These are phyloP conservation scores for Rhizomucor miehei DNA, from an alignment of 371 early-diverging fungal species.

Conservation along the genomic window DNA sequence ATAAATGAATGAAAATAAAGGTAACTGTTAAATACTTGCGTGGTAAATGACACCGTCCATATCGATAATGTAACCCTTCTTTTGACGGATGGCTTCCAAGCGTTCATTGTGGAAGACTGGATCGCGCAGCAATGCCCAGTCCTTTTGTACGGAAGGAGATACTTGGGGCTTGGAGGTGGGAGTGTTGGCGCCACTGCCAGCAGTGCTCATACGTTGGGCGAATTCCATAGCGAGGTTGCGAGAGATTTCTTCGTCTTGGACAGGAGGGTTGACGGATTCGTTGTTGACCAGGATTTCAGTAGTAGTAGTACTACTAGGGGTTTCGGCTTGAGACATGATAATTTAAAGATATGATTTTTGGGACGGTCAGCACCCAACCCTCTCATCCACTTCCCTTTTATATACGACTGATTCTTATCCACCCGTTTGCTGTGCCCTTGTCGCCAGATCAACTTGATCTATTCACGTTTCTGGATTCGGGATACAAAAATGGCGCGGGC, in stretches of 20 bases:
- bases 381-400: no score
- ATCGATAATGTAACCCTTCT: slow-evolving; percentile 65
- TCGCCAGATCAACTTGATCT: not conserved
- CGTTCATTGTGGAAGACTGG: slow-evolving; percentile 45
- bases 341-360: slow-evolving; percentile 6
- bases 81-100: slow-evolving; percentile 53
- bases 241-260: not conserved
- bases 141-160: slow-evolving; percentile 18
- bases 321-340: slow-evolving; percentile 8
- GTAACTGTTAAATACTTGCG: no score
- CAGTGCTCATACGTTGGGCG: slow-evolving; percentile 4
- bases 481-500: no score
- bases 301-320: not conserved
- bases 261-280: slow-evolving; percentile 10
- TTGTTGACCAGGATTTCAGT: not conserved
- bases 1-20: no score
- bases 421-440: not conserved
- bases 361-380: no score
- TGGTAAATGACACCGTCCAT: slow-evolving; percentile 75
- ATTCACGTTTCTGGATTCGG: not conserved
- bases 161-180: slow-evolving; percentile 7
- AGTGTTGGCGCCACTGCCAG: slow-evolving; percentile 6
- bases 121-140: slow-evolving; percentile 42
- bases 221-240: slow-evolving; percentile 12
- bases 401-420: no score